Evolutionary conservation across 2,329 filamentous ascomycete genomes (phyloP), one percentile per base, ranked within the genome.

Genomic region (Colletotrichum sp.): DNA sequence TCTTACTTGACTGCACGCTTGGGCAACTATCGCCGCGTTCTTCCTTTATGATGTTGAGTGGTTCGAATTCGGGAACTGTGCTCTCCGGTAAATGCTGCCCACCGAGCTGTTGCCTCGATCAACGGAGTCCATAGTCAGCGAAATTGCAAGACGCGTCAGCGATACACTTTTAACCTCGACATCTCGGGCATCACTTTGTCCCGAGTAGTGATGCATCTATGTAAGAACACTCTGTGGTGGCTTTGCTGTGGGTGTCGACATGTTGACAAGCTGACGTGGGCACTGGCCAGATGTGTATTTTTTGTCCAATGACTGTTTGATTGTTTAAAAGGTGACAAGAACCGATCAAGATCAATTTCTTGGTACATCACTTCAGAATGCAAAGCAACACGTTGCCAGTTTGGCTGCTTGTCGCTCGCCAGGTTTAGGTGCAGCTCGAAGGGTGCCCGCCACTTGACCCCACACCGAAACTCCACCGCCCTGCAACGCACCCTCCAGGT

Each of bases 261-360:
- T 21, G n/a, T 21, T 13, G n/a, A 6, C n/a, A 52, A 7, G 43
- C n/a, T 52, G 43, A 52, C 43, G 43, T 24, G 43, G 10, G 10
- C 43, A 21, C 4, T 24, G 43, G 2, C 2, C 43, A 21, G 43
- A 48, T 48, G 39, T 48, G 39, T 12, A 0, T 6, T 48, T 48
- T 5, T 6, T n/a, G 18, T 12, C 39, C 39, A 48, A 43, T 43
- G 18, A 7, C 8, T 18, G 16, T 16, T 18, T 39, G 36, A 5
- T 43, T n/a, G 18, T 5, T n/a, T 0, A 1, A n/a, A 52, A 13
- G 6, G 10, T 21, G 3, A 7, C n/a, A 12, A 52, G n/a, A 52
- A 52, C 12, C n/a, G 1, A 48, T 5, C 43, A 52, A 21, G 43
- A 48, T 0, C 10, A 0, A 21, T 1, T 0, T 2, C 3, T 21